Evolutionary conservation across 805 yeast genomes (phyloP), one percentile per base, ranked within the genome.

Genomic region (Wickerhamomyces subpelliculosus): DNA sequence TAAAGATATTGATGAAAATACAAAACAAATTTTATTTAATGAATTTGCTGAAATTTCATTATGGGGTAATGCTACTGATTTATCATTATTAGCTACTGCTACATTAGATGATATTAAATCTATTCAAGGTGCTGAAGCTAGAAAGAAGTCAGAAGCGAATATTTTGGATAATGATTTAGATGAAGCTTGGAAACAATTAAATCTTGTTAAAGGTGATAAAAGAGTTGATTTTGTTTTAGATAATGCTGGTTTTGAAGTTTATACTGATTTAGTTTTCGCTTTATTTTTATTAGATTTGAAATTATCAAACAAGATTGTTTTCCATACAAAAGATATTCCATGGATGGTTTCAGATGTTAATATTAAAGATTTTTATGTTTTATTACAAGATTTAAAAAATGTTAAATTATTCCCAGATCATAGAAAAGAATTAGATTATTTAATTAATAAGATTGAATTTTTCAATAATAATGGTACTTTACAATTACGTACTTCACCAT

Each of bases 61-160:
- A 38, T 93, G 99, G 99, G 99, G 99, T 21, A 93, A 93, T 60
- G 97, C 97, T 16, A 86, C 97, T 4, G 99, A 93, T 60, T 71
- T 93, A 54, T 87, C 97, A 0, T 65, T 94, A 38, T 68, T 93
- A 45, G 89, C 94, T 4, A 88, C 85, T 42, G 87, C 90, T n/a
- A 78, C 88, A 8, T 58, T 87, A 22, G 96, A 89, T 34, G 96
- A 93, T 47, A 83, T 93, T 52, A 84, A 86, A 60, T 78, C 90
- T 6, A 77, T 87, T 28, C 99, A 93, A 66, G 96, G 96, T 31
- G 84, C 83, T 11, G 87, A 83, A 45, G 87, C 87, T 16, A 72
- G 97, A 48, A 81, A 79, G 54, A 77, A 80, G 53, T 84, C 88
- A 40, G 88, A 84, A 52, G 73, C 83, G 43, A 84, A 85, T 49